A percentile compares a stretch with the other conserved stretches of the same genome.
Conservation (phyloP, 352 stramenopile species). For the Globisporangium middletonii region DNA sequence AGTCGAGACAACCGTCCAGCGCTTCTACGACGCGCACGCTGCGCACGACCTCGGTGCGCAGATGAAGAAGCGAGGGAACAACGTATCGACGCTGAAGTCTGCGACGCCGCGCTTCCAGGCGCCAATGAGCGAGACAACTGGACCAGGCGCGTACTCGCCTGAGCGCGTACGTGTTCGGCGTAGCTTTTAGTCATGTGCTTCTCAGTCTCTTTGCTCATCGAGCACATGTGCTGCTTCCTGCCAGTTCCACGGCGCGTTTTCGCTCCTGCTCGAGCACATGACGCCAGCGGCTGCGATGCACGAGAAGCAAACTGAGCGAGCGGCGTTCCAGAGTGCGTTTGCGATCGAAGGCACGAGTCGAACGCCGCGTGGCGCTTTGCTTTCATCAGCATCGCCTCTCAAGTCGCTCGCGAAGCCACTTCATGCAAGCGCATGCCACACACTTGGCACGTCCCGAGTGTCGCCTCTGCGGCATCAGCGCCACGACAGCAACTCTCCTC, state of each 20-base stretch:
- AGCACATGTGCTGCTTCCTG: not conserved
- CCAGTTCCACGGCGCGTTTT: constrained; percentile 45
- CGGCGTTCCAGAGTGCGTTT: constrained; percentile 20
- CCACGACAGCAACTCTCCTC: not conserved
- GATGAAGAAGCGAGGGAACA: constrained; percentile 30
- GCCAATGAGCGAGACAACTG: constrained; percentile 9
- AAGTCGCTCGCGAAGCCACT: constrained; percentile 2
- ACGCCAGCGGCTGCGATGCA: constrained; percentile 17
- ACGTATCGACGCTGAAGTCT: constrained; percentile 34
- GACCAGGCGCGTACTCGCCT: constrained; percentile 36
- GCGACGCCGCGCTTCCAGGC: constrained; percentile 31
- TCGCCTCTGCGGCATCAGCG: not conserved
- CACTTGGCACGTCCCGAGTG: not conserved
- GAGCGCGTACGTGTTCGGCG: constrained; percentile 24
- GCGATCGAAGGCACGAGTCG: constrained; percentile 15
- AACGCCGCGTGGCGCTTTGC: not conserved
- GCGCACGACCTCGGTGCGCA: constrained; percentile 25
- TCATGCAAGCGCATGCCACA: not conserved
- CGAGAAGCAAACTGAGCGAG: constrained; percentile 24
- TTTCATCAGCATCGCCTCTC: not conserved
- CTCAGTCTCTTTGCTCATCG: not conserved
- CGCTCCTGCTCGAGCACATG: constrained; percentile 30
- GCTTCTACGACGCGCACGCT: constrained; percentile 37
- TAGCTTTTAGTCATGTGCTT: not conserved
- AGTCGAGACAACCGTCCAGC: constrained; percentile 24